Percentiles rank a stretch among this genome's conserved stretches.
phyloP scores from a whole-genome alignment of 1,139 yeast species.

The Diutina neorugosa region DNA sequence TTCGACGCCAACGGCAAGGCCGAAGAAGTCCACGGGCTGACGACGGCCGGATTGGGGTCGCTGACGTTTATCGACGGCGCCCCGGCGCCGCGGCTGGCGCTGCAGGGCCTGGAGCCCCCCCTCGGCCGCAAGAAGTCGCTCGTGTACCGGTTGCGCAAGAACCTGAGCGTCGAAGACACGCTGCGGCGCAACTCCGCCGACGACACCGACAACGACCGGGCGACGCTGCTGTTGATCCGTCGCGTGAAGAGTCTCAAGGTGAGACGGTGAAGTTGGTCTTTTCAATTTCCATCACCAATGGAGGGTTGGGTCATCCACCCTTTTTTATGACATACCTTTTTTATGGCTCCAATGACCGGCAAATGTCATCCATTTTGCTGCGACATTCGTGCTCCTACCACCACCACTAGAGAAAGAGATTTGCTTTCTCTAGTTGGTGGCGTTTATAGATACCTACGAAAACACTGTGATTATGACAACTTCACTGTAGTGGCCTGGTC shows the following conservation, averaged over 20 bases:
- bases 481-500: background rate
- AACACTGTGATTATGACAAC: background rate
- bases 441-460: background rate
- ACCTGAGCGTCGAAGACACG: constrained; percentile 23
- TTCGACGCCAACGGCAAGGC: constrained; percentile 65
- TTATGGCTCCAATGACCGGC: background rate
- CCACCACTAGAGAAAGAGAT: too few species aligned
- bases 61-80: constrained; percentile 94
- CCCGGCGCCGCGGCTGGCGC: constrained; percentile 56
- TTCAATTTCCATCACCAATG: too few species aligned
- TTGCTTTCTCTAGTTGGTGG: background rate
- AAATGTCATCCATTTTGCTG: too few species aligned
- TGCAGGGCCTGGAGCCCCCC: constrained; percentile 15
- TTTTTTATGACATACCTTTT: too few species aligned
- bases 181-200: constrained; percentile 27
- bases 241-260: constrained; percentile 86
- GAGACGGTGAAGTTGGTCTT: constrained; percentile 21
- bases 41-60: constrained; percentile 82
- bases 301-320: too few species aligned
- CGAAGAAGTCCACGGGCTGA: constrained; percentile 69
- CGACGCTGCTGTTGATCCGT: constrained; percentile 45
- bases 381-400: too few species aligned
- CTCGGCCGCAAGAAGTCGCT: constrained; percentile 65
- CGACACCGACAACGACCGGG: constrained; percentile 14
- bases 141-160: constrained; percentile 50